Base-by-base conservation (phyloP, 2,329 filamentous ascomycete genomes). In the Rhinocladiella mackenziei region DNA sequence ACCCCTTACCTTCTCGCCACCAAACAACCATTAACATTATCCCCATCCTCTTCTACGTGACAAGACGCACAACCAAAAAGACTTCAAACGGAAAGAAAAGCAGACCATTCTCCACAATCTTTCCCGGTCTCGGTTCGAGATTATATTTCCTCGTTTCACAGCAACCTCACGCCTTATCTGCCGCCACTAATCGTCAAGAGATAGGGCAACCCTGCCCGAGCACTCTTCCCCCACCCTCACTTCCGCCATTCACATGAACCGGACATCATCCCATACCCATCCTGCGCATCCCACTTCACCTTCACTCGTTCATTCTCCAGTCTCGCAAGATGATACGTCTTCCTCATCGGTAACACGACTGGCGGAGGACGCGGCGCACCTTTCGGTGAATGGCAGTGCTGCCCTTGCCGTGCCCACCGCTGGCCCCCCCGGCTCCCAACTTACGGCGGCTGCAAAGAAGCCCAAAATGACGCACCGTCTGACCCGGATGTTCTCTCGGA, bases 401-500 rank as follows among this genome's bases (percentile, higher is more conserved):
- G n/a, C n/a, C n/a, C n/a, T n/a, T n/a, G n/a, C 53, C 17, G 58
- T 62, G 42, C 58, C 65, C 50, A 55, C 37, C 43, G 36, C 45
- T 32, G 40, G 30, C 34, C 44, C 36, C 17, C 39, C 29, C 44
- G 39, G 43, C 34, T 26, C 42, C 26, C 28, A 47, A 42, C 37
- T 39, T 17, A 13, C 44, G 25, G 40, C 31, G 18, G 37, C 36
- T 36, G 40, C 59, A 25, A 56, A 60, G 23, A 69, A 60, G 56
- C 56, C 65, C 14, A 70, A 65, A 18, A 71, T 71, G 68, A 62
- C 68, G 36, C 58, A 63, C 51, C 67, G 67, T 36, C 56, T 72
- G 34, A 67, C 68, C 13, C 68, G 69, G 49, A 72, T 72, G 66
- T 72, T 72, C 53, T 64, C 65, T 17, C 60, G 64, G 42, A 59